Evolutionary conservation across 2,329 filamentous ascomycete genomes (phyloP).

Genomic region (Macrophomina pseudophaseolina): DNA sequence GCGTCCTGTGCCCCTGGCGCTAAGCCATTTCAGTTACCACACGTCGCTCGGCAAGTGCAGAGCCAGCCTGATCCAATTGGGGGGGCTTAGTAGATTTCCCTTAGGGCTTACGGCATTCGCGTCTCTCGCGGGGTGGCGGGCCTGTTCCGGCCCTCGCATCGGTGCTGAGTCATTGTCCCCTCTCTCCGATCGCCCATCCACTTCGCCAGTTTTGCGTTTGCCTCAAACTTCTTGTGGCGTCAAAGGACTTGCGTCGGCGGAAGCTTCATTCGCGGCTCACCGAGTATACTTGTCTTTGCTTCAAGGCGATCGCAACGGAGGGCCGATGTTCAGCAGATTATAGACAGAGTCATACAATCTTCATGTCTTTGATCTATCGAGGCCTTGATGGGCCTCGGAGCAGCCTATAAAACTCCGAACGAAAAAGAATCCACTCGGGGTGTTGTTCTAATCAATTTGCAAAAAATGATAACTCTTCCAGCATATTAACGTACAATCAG

Average conservation of each 20-base stretch:
- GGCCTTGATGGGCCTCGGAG: background rate
- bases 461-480: background rate
- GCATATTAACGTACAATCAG: background rate
- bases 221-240: background rate
- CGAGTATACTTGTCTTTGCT: background rate
- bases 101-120: conserved; percentile 2
- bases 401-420: background rate
- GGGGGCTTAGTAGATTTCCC: background rate
- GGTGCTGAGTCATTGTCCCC: background rate
- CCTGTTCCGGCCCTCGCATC: background rate
- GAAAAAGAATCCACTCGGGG: background rate
- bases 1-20: background rate
- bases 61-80: background rate
- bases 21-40: background rate
- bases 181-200: background rate
- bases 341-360: background rate
- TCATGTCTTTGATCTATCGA: background rate
- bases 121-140: background rate
- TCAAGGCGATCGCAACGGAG: background rate
- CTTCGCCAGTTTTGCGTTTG: background rate
- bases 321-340: background rate
- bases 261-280: background rate
- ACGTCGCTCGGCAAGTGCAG: background rate
- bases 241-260: background rate
- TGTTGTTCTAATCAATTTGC: background rate